phyloP scores from a whole-genome alignment of 2,329 filamentous ascomycete species.

The Mollisia scopiformis region DNA sequence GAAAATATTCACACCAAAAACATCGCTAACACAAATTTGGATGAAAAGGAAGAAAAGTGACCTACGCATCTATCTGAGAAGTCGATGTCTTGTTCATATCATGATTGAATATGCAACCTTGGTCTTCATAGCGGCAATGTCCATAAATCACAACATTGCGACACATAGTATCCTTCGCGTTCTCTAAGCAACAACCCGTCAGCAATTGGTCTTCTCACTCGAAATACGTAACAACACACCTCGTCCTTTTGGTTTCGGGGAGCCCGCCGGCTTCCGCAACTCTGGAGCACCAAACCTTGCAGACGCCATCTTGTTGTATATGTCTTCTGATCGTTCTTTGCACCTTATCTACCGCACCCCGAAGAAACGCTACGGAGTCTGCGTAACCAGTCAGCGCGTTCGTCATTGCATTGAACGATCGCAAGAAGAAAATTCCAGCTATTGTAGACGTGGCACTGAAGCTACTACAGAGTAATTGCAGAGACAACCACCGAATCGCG shows the following conservation, averaged over 20 bases:
- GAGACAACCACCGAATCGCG: background rate
- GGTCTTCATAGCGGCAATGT: slow-evolving; percentile 88
- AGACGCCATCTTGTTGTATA: slow-evolving; percentile 32
- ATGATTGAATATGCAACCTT: slow-evolving; percentile 88
- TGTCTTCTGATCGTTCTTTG: slow-evolving; percentile 13
- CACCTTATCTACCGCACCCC: slow-evolving; percentile 37
- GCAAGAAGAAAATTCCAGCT: background rate
- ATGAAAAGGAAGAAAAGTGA: slow-evolving; percentile 25
- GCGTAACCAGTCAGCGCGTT: slow-evolving; percentile 18
- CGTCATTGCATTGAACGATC: background rate
- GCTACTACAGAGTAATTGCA: background rate
- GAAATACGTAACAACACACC: slow-evolving; percentile 41
- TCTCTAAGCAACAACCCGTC: slow-evolving; percentile 49
- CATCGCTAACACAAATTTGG: background rate
- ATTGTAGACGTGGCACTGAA: background rate
- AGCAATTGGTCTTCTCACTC: slow-evolving; percentile 12
- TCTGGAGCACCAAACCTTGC: slow-evolving; percentile 37
- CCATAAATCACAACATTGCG: slow-evolving; percentile 93
- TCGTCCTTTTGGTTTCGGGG: slow-evolving; percentile 59
- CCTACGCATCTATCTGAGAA: slow-evolving; percentile 54
- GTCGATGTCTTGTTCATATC: slow-evolving; percentile 65
- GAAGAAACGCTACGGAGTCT: slow-evolving; percentile 35
- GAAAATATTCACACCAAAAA: no score
- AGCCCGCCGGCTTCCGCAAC: slow-evolving; percentile 47
- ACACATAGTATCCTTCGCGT: slow-evolving; percentile 85